Evolutionary conservation across 1,284 basidiomycete species (phyloP).

Genomic region (Ganoderma sinense): DNA sequence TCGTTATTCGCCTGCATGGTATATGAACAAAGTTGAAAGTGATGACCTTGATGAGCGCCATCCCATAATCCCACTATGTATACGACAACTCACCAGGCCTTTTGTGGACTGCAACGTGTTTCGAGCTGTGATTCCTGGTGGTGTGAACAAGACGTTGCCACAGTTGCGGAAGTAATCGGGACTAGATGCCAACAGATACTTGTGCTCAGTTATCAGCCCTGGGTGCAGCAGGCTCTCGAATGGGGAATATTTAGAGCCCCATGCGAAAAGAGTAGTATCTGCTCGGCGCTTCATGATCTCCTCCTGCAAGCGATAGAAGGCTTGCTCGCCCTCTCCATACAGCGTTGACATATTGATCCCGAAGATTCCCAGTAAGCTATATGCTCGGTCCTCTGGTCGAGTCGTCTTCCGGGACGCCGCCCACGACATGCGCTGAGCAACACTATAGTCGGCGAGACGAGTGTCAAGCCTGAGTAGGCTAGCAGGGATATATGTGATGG

Average conservation of each 20-base stretch:
- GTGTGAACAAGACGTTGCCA: neutral
- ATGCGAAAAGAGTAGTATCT: neutral
- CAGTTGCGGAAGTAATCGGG: neutral
- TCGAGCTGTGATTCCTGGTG: neutral
- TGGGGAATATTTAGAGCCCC: neutral
- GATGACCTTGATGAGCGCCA: neutral
- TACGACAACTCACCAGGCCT: neutral
- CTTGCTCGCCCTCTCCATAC: neutral
- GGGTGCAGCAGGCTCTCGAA: too few relatives aligned
- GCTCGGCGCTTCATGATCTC: neutral
- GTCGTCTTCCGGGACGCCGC: neutral
- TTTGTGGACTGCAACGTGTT: neutral
- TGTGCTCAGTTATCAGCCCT: too few relatives aligned
- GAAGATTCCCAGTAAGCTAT: neutral
- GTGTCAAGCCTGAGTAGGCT: slow-evolving; percentile 3
- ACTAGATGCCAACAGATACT: neutral
- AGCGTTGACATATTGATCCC: neutral
- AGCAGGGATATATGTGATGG: slow-evolving; percentile 9
- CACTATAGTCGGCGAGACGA: slow-evolving; percentile 13
- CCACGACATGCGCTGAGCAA: slow-evolving; percentile 13
- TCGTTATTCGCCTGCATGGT: neutral
- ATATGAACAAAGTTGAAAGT: too few relatives aligned
- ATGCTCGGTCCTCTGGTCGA: neutral
- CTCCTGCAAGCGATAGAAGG: neutral
- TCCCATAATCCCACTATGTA: too few relatives aligned